phyloP scores from a whole-genome alignment of 495 filamentous ascomycete genomes.

The Podospora conica region DNA sequence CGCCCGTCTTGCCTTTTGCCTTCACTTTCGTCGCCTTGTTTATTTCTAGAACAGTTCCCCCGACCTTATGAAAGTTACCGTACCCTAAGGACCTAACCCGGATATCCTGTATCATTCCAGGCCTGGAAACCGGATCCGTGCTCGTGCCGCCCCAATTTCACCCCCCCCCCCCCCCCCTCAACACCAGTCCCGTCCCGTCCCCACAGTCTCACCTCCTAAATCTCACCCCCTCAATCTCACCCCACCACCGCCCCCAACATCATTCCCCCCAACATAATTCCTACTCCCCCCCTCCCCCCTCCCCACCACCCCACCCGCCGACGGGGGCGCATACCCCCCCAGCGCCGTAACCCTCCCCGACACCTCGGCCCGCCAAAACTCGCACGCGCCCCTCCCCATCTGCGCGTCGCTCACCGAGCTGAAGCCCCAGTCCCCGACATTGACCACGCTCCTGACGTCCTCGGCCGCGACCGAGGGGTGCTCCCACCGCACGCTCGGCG shows the following conservation, averaged over 20 bases:
- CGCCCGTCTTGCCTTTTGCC: neutral
- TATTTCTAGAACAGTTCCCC: too few species aligned
- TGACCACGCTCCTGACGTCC: conserved; percentile 26
- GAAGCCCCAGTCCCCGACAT: conserved; percentile 34
- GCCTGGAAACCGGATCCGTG: too few species aligned
- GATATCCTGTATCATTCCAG: too few species aligned
- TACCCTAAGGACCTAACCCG: too few species aligned
- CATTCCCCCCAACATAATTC: conserved; percentile 23
- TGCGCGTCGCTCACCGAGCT: conserved; percentile 27
- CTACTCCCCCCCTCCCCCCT: conserved; percentile 11
- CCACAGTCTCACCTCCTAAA: too few species aligned
- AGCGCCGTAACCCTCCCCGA: conserved; percentile 30
- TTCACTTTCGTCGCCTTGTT: too few species aligned
- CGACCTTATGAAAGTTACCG: too few species aligned
- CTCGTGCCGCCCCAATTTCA: too few species aligned
- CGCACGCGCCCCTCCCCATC: conserved; percentile 29
- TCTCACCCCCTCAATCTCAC: neutral
- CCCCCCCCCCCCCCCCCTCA: neutral
- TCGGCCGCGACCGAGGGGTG: conserved; percentile 16
- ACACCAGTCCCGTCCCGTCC: too few species aligned
- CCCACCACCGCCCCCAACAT: neutral
- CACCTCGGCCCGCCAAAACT: conserved; percentile 31
- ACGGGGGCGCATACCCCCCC: conserved; percentile 33
- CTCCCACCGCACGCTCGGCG: conserved; percentile 32
- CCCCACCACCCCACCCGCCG: conserved; percentile 18